These are phyloP conservation scores for Rhodotorula sp. DNA, from an alignment of 1,284 basidiomycete species.

Conservation along the genomic window DNA sequence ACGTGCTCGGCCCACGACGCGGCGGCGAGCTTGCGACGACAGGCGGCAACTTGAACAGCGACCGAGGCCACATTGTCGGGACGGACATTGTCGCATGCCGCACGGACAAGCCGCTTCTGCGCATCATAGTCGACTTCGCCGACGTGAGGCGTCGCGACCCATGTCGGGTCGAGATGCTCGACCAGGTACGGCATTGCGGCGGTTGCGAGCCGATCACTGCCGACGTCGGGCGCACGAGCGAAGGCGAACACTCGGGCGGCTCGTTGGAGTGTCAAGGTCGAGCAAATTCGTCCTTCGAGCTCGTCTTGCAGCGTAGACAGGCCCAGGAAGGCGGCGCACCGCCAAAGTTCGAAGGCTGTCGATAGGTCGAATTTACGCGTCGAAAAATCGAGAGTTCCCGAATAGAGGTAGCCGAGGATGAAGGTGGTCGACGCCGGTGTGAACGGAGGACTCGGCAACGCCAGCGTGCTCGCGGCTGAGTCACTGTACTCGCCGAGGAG, in stretches of 20 bases:
- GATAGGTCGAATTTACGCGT: conserved; percentile 88
- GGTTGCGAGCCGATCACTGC: conserved; percentile 66
- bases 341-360: conserved; percentile 86
- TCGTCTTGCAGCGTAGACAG: conserved; percentile 74
- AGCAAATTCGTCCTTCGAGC: conserved; percentile 74
- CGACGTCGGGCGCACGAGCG: conserved; percentile 68
- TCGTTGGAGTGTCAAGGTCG: conserved; percentile 62
- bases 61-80: conserved; percentile 65
- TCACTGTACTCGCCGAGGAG: conserved; percentile 55
- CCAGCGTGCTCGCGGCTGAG: conserved; percentile 57
- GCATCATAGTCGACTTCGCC: conserved; percentile 65
- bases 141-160: conserved; percentile 72
- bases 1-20: conserved; percentile 35
- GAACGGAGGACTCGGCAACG: conserved; percentile 86
- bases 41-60: conserved; percentile 44
- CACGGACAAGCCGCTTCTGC: conserved; percentile 66
- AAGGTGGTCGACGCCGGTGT: conserved; percentile 89
- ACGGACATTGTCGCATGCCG: conserved; percentile 65
- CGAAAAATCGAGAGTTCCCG: conserved; percentile 88
- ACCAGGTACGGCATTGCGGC: conserved; percentile 71
- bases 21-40: conserved; percentile 43
- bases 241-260: conserved; percentile 79
- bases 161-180: conserved; percentile 76
- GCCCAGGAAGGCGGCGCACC: conserved; percentile 76
- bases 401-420: conserved; percentile 89